Conservation (phyloP, 805 yeast species). For the Ogataea naganishii region DNA sequence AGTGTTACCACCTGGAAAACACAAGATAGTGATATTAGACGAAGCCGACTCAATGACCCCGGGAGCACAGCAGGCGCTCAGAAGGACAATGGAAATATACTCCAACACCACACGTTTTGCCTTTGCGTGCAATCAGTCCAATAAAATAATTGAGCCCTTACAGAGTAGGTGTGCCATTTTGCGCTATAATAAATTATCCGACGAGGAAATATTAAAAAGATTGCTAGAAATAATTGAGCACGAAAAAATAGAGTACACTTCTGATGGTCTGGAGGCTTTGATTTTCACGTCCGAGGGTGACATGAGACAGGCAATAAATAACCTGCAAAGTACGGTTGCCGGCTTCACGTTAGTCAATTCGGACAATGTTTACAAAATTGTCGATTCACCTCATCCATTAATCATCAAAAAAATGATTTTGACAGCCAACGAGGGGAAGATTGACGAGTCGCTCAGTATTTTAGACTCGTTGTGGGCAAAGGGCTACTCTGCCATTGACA, state of each 20-base stretch:
- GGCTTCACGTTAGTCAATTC: conserved; percentile 91
- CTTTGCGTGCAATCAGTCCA: conserved; percentile 95
- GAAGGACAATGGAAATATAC: conserved; percentile 92
- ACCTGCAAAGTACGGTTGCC: conserved; percentile 86
- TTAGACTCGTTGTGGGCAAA: conserved; percentile 72
- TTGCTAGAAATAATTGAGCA: conserved; percentile 58
- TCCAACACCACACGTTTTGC: conserved; percentile 96
- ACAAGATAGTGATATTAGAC: conserved; percentile 86
- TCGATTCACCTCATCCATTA: conserved; percentile 93
- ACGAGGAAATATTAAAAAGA: conserved; percentile 76
- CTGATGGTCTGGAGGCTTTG: conserved; percentile 88
- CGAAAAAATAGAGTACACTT: conserved; percentile 71
- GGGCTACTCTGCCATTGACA: conserved; percentile 91
- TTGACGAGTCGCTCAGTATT: conserved; percentile 59
- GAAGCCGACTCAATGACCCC: conserved; percentile 97
- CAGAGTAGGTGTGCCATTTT: conserved; percentile 95
- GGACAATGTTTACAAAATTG: conserved; percentile 88
- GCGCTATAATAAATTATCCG: conserved; percentile 71
- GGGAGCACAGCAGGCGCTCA: conserved; percentile 90
- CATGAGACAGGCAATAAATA: conserved; percentile 96
- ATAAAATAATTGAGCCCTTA: conserved; percentile 91
- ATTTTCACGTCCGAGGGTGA: conserved; percentile 97
- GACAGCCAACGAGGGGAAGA: conserved; percentile 30
- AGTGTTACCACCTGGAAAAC: conserved; percentile 78
- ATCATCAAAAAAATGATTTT: conserved; percentile 66